Conservation (phyloP, 495 filamentous ascomycete genomes). For the Zalerion maritima region DNA sequence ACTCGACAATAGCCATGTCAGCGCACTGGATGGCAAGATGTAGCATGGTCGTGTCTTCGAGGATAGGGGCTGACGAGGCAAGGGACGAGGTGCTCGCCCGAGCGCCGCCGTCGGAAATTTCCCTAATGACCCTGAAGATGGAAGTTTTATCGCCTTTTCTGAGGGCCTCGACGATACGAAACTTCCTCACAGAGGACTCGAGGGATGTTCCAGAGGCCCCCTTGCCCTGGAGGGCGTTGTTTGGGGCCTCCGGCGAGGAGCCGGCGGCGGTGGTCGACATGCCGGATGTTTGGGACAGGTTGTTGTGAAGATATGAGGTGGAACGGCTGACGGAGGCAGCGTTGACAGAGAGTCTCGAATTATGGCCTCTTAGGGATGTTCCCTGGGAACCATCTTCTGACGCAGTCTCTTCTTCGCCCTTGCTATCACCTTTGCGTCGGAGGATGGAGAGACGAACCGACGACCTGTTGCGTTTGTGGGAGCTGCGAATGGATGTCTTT, state of each 20-base stretch:
- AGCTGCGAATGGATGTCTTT: constrained; percentile 10
- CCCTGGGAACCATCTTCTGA: constrained; percentile 24
- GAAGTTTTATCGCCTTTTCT: constrained; percentile 80
- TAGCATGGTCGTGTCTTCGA: constrained; percentile 75
- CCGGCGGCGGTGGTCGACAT: constrained; percentile 11
- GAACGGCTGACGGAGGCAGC: constrained; percentile 20
- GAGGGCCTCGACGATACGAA: constrained; percentile 83
- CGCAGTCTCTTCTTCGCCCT: constrained; percentile 27
- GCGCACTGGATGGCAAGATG: constrained; percentile 97
- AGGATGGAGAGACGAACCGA: constrained; percentile 31
- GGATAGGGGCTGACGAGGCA: constrained; percentile 23
- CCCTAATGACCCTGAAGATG: constrained; percentile 76
- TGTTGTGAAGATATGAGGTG: constrained; percentile 10
- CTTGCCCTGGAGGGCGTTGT: constrained; percentile 11
- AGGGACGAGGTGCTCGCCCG: constrained; percentile 41
- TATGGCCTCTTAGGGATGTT: constrained; percentile 21
- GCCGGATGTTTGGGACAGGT: constrained; percentile 12
- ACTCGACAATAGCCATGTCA: constrained; percentile 90
- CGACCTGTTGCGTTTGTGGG: constrained; percentile 39
- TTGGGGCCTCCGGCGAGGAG: constrained; percentile 13
- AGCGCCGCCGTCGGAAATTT: constrained; percentile 35
- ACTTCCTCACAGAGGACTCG: constrained; percentile 86
- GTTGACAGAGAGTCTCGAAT: constrained; percentile 25
- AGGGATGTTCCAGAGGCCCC: constrained; percentile 53
- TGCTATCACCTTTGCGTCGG: constrained; percentile 24